phyloP scores from a whole-genome alignment of 176 grass and related monocot genomes.

The Bolboschoenus planiculmis region DNA sequence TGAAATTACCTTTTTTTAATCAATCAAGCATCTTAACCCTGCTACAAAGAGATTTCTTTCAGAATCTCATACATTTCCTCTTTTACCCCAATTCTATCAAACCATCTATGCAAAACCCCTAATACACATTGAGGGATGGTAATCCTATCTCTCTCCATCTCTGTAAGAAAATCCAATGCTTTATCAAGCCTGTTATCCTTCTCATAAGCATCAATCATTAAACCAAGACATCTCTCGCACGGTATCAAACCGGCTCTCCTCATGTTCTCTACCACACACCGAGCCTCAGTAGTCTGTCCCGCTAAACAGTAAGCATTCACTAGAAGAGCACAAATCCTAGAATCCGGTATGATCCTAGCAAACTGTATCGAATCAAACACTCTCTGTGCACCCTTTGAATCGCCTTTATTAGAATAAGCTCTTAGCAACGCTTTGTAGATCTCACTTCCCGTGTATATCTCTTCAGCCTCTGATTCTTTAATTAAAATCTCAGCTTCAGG shows the following conservation, averaged over 20 bases:
- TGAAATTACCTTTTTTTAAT: background rate
- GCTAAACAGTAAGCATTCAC: slow-evolving; percentile 74
- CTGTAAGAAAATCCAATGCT: slow-evolving; percentile 60
- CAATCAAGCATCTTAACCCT: background rate
- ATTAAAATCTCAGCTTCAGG: slow-evolving; percentile 48
- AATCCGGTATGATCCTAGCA: slow-evolving; percentile 61
- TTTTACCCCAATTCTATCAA: slow-evolving; percentile 52
- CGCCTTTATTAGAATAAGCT: slow-evolving; percentile 55
- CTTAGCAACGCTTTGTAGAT: slow-evolving; percentile 87
- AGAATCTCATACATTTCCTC: slow-evolving; percentile 58
- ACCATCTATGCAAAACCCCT: slow-evolving; percentile 53
- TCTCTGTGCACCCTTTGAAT: slow-evolving; percentile 59
- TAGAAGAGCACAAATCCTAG: slow-evolving; percentile 55
- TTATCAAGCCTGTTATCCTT: slow-evolving; percentile 39
- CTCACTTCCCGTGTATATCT: slow-evolving; percentile 59
- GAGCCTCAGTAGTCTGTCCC: slow-evolving; percentile 23
- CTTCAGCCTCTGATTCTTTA: slow-evolving; percentile 49
- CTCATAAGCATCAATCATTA: slow-evolving; percentile 53
- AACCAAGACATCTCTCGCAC: slow-evolving; percentile 45
- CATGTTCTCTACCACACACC: slow-evolving; percentile 61
- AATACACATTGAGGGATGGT: slow-evolving; percentile 46
- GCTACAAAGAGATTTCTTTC: slow-evolving; percentile 17
- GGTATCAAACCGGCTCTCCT: slow-evolving; percentile 33
- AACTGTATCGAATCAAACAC: slow-evolving; percentile 65
- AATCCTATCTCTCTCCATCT: slow-evolving; percentile 52